Base-by-base conservation (phyloP, 257 asterid genomes). In the Capsicum baccatum region DNA sequence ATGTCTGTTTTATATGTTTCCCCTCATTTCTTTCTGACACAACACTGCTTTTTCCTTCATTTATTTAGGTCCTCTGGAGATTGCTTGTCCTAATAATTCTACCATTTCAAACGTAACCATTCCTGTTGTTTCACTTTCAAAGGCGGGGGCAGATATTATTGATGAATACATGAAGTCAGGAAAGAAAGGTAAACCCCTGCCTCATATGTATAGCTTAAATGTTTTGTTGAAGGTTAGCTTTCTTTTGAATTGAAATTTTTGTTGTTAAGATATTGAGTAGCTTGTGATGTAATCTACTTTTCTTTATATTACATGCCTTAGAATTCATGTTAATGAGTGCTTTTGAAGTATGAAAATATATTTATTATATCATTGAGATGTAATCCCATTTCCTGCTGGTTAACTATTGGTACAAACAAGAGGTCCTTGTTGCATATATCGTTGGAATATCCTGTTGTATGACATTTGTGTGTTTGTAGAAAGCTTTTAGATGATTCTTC, bases 41-140 rank as follows among this genome's bases (percentile, higher is more conserved):
- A 21, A 87, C 73, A 81, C 76, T 35, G 50, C 73, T 84, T 50
- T 63, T 58, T 83, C 85, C 81, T 92, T 89, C 80, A 87, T 88
- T 85, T 90, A 80, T 71, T 35, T 87, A 96, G 99, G 91, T 86
- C 89, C 92, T 85, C 80, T 90, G 86, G 96, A 94, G 94, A 95
- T 97, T 98, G 92, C 91, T 81, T 97, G 99, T 86, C 92, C 89
- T 70, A 79, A 88, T 62, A 90, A 93, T 85, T 93, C 86, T 44
- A 92, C 94, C 79, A 82, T 68, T 70, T 83, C 88, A 80, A 88
- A 89, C 84, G 87, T 97, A 86, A 88, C 92, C 9, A 94, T 97
- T 83, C 99, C 97, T 55, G 97, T 97, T 84, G 86, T 94, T 79
- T 92, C 90, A 84, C 89, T 94, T 79, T 89, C 99, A 26, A 92